Conservation (phyloP, 768 basidiomycete genomes). For the Russula virescens region DNA sequence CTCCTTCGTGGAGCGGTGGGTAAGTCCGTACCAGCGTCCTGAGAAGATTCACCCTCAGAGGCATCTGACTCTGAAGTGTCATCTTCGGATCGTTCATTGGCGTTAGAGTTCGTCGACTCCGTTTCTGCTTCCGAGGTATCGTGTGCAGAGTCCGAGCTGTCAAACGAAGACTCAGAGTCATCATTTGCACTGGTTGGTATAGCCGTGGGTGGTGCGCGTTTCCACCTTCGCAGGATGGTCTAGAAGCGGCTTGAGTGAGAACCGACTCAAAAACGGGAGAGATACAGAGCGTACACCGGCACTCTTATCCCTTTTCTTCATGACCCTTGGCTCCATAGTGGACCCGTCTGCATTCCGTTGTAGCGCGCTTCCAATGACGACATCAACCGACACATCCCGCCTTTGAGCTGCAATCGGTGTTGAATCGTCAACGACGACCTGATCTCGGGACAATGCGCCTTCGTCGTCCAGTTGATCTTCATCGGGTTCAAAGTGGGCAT, state of each 20-base stretch:
- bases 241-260: constrained; percentile 23
- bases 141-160: constrained; percentile 74
- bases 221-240: constrained; percentile 50
- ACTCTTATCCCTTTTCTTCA: constrained; percentile 40
- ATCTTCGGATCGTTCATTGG: constrained; percentile 17
- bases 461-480: neutral
- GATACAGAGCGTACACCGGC: constrained; percentile 38
- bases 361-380: constrained; percentile 56
- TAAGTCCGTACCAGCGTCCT: constrained; percentile 22
- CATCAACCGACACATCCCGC: constrained; percentile 27
- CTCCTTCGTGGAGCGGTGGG: constrained; percentile 36
- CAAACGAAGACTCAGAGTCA: constrained; percentile 58
- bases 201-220: constrained; percentile 29
- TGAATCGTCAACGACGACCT: constrained; percentile 11
- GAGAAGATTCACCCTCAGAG: constrained; percentile 26
- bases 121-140: constrained; percentile 33
- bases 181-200: constrained; percentile 28
- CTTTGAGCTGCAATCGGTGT: neutral
- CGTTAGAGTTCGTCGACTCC: constrained; percentile 28
- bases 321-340: constrained; percentile 41
- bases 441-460: neutral
- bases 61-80: neutral
- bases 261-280: neutral
- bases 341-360: constrained; percentile 62
- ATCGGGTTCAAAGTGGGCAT: neutral